Percentiles rank a stretch among this genome's conserved stretches.
Conservation (phyloP, 148 eudicot genomes). For the Vaccinium vitisidaea region DNA sequence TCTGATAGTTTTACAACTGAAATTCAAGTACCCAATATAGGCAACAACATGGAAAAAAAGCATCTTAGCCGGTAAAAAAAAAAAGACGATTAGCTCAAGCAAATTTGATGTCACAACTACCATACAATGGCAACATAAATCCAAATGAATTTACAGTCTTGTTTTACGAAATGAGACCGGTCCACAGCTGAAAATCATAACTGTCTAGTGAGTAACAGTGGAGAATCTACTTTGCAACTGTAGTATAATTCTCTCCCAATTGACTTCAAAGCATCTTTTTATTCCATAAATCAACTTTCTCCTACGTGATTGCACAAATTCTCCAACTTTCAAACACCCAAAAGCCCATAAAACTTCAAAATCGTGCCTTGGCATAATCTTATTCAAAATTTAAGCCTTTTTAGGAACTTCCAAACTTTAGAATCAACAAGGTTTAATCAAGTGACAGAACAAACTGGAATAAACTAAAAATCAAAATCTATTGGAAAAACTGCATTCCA, state of each 20-base stretch:
- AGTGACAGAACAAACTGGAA: background rate
- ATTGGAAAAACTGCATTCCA: too few species aligned
- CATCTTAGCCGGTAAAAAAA: background rate
- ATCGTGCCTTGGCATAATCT: background rate
- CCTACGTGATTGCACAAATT: background rate
- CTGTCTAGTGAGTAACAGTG: background rate
- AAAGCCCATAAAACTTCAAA: background rate
- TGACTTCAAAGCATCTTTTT: background rate
- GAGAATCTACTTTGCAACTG: background rate
- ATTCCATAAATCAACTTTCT: background rate
- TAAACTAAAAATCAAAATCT: too few species aligned
- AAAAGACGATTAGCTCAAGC: background rate
- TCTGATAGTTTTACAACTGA: background rate
- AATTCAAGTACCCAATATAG: background rate
- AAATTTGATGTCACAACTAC: background rate
- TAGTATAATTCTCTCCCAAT: background rate
- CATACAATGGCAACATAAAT: background rate
- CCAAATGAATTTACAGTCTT: background rate
- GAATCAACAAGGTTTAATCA: background rate
- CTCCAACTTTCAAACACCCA: background rate
- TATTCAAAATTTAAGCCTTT: background rate
- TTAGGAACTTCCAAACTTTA: background rate
- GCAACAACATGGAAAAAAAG: background rate
- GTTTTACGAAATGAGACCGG: background rate
- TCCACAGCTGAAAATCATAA: background rate